phyloP scores from a whole-genome alignment of 768 basidiomycete genomes.

The Serpula lacrymans region DNA sequence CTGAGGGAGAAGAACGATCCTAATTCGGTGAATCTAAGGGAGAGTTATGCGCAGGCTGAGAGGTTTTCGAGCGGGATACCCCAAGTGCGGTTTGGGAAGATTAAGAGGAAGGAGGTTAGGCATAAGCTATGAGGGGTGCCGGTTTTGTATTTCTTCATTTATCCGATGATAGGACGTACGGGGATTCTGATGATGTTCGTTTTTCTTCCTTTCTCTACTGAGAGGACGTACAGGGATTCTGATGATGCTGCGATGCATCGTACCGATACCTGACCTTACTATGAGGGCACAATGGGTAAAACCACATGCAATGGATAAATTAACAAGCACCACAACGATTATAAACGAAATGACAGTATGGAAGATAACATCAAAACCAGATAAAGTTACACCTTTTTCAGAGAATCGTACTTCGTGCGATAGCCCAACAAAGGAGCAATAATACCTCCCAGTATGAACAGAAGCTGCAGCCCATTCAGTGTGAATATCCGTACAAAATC shows the following conservation, averaged over 20 bases:
- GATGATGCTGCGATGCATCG: no score
- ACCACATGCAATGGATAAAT: no score
- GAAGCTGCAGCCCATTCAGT: not conserved
- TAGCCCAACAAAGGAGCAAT: not conserved
- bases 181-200: no score
- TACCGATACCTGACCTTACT: no score
- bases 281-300: no score
- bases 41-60: slow-evolving; percentile 70
- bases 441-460: not conserved
- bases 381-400: slow-evolving; percentile 1
- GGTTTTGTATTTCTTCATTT: not conserved
- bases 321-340: no score
- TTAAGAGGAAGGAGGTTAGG: slow-evolving; percentile 61
- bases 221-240: no score
- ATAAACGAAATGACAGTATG: no score
- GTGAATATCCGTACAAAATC: not conserved
- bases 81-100: slow-evolving; percentile 45
- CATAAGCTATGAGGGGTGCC: slow-evolving; percentile 50
- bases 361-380: no score
- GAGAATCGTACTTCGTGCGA: not conserved
- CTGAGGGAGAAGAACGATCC: slow-evolving; percentile 60
- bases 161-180: not conserved
- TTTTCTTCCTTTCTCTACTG: no score
- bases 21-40: slow-evolving; percentile 62
- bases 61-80: slow-evolving; percentile 63